phyloP scores from a whole-genome alignment of 2,329 filamentous ascomycete species.

The Stagonosporopsis rhizophila region DNA sequence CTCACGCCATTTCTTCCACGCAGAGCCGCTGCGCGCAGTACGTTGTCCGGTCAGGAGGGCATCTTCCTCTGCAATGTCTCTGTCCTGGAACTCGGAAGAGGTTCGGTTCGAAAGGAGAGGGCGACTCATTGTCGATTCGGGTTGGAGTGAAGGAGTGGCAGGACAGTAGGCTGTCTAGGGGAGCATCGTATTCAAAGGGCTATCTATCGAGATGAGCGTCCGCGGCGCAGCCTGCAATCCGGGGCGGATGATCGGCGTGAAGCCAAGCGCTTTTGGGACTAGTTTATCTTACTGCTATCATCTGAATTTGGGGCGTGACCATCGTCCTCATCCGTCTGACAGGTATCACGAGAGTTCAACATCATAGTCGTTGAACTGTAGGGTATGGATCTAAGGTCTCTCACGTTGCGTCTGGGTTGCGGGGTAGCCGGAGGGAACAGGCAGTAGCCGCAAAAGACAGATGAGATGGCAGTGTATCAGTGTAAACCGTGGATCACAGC shows the following conservation, averaged over 20 bases:
- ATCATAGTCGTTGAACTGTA: not conserved
- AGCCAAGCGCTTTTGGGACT: constrained; percentile 17
- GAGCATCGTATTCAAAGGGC: constrained; percentile 15
- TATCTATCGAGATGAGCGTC: constrained; percentile 12
- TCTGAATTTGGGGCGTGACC: constrained; percentile 21
- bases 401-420: not conserved
- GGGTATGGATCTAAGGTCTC: not conserved
- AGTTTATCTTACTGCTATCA: constrained; percentile 20
- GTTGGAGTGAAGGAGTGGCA: constrained; percentile 21
- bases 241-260: constrained; percentile 23
- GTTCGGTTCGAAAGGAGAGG: constrained; percentile 63
- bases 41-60: constrained; percentile 66
- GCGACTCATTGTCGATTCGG: constrained; percentile 38
- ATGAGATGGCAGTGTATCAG: not conserved
- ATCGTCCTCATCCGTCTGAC: not conserved
- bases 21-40: constrained; percentile 31
- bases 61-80: constrained; percentile 67
- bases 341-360: not conserved
- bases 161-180: constrained; percentile 11
- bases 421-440: not conserved
- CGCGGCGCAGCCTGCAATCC: constrained; percentile 6
- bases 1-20: constrained; percentile 72
- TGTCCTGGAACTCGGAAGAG: constrained; percentile 61
- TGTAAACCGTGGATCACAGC: not conserved
- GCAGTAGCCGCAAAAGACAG: not conserved